phyloP scores from a whole-genome alignment of 2,329 filamentous ascomycete genomes.

The Aspergillus unguis region DNA sequence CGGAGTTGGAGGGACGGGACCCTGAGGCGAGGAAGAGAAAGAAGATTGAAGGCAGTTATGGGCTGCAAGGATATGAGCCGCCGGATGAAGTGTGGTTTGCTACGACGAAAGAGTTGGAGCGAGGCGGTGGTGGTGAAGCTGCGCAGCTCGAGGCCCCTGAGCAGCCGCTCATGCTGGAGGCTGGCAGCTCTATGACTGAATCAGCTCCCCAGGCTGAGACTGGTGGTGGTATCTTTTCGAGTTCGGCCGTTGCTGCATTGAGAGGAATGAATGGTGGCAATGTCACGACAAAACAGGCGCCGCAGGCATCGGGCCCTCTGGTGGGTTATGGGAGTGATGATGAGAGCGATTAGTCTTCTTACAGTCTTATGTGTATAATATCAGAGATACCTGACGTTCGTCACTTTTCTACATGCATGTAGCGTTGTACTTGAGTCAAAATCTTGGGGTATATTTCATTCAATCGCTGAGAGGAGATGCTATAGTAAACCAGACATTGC shows the following conservation, averaged over 20 bases:
- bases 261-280: conserved; percentile 51
- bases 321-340: conserved; percentile 90
- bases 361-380: conserved; percentile 31
- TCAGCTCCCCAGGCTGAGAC: conserved; percentile 36
- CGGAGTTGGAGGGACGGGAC: conserved; percentile 88
- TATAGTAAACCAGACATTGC: conserved; percentile 6
- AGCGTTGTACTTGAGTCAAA: conserved; percentile 11
- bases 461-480: conserved; percentile 16
- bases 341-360: conserved; percentile 58
- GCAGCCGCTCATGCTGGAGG: conserved; percentile 47
- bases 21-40: conserved; percentile 82
- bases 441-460: conserved; percentile 22
- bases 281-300: conserved; percentile 46
- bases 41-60: conserved; percentile 85
- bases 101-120: conserved; percentile 65
- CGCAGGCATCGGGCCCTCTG: conserved; percentile 56
- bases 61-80: conserved; percentile 85
- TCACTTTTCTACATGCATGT: neutral
- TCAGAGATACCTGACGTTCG: conserved; percentile 30
- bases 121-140: conserved; percentile 55
- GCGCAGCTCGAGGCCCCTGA: conserved; percentile 55
- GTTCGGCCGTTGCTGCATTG: conserved; percentile 75
- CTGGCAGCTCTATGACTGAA: conserved; percentile 12
- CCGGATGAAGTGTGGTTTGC: conserved; percentile 94
- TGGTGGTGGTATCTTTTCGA: conserved; percentile 71